These are phyloP conservation scores for Curvularia eragrostidis DNA, from an alignment of 2,329 filamentous ascomycete genomes.

Conservation along the genomic window DNA sequence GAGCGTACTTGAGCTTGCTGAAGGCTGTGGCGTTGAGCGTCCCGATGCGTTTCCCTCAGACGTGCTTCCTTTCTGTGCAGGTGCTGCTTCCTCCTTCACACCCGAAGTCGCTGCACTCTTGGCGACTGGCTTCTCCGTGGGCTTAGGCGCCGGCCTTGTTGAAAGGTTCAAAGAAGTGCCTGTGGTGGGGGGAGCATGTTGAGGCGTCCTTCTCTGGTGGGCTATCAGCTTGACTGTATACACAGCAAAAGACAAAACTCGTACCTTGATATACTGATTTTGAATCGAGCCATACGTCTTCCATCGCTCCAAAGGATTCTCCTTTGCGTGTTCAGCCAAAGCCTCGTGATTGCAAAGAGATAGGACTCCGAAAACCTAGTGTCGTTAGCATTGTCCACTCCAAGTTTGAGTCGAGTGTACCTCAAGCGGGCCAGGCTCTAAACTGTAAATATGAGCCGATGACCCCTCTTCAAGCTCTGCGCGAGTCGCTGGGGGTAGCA, in stretches of 20 bases:
- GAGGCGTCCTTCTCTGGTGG: slow-evolving; percentile 54
- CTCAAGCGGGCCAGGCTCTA: slow-evolving; percentile 73
- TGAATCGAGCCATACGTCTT: slow-evolving; percentile 75
- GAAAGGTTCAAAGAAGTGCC: slow-evolving; percentile 26
- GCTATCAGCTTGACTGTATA: slow-evolving; percentile 21
- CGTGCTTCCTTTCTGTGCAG: slow-evolving; percentile 29
- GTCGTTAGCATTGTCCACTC: slow-evolving; percentile 43
- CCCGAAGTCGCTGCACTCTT: slow-evolving; percentile 27
- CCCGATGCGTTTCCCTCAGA: slow-evolving; percentile 47
- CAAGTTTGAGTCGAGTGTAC: slow-evolving; percentile 48
- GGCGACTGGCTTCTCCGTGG: slow-evolving; percentile 20
- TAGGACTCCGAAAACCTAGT: slow-evolving; percentile 70
- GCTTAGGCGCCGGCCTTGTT: slow-evolving; percentile 18
- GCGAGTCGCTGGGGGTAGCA: slow-evolving; percentile 63
- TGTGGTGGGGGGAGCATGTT: slow-evolving; percentile 45
- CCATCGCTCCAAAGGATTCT: slow-evolving; percentile 66
- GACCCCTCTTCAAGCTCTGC: slow-evolving; percentile 73
- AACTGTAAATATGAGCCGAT: slow-evolving; percentile 86
- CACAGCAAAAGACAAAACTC: neutral
- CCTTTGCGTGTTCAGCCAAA: slow-evolving; percentile 60
- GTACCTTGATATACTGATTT: slow-evolving; percentile 71
- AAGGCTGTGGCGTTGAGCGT: slow-evolving; percentile 43
- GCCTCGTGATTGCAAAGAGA: slow-evolving; percentile 73
- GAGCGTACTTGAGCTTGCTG: slow-evolving; percentile 27
- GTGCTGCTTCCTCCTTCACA: slow-evolving; percentile 32